These are phyloP conservation scores for Nothophytophthora sp. DNA, from an alignment of 352 stramenopile species.

Conservation along the genomic window DNA sequence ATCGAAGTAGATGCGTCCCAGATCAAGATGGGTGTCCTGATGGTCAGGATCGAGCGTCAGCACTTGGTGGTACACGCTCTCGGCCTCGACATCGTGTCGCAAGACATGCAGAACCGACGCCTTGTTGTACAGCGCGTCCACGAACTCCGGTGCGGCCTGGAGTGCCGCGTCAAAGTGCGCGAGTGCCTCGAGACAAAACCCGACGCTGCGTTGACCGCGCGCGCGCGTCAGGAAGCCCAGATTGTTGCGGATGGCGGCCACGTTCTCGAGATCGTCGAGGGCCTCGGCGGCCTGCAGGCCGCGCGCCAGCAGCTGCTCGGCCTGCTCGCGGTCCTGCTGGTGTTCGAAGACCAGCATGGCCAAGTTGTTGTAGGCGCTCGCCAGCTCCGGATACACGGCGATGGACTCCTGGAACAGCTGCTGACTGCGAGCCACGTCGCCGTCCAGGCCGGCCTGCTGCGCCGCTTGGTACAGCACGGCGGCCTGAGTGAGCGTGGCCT, in stretches of 20 bases:
- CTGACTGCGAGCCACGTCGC: constrained; percentile 20
- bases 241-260: constrained; percentile 72
- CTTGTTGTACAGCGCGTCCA: constrained; percentile 75
- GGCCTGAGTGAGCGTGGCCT: constrained; percentile 20
- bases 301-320: constrained; percentile 39
- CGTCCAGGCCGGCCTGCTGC: constrained; percentile 1
- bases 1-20: constrained; percentile 58
- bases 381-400: constrained; percentile 41
- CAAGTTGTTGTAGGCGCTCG: constrained; percentile 80
- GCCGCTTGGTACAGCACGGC: constrained; percentile 31
- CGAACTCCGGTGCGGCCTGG: constrained; percentile 26
- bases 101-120: constrained; percentile 52
- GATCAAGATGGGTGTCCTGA: constrained; percentile 46
- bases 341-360: constrained; percentile 54
- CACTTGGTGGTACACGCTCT: constrained; percentile 38
- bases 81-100: constrained; percentile 29
- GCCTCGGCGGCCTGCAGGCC: constrained; percentile 34
- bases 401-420: constrained; percentile 53
- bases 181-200: constrained; percentile 49
- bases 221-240: constrained; percentile 58
- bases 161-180: constrained; percentile 62
- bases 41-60: constrained; percentile 46
- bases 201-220: constrained; percentile 30
- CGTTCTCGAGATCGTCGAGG: constrained; percentile 35
- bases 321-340: constrained; percentile 21